phyloP scores from a whole-genome alignment of 129 eudicot species.

The Lonicera japonica region DNA sequence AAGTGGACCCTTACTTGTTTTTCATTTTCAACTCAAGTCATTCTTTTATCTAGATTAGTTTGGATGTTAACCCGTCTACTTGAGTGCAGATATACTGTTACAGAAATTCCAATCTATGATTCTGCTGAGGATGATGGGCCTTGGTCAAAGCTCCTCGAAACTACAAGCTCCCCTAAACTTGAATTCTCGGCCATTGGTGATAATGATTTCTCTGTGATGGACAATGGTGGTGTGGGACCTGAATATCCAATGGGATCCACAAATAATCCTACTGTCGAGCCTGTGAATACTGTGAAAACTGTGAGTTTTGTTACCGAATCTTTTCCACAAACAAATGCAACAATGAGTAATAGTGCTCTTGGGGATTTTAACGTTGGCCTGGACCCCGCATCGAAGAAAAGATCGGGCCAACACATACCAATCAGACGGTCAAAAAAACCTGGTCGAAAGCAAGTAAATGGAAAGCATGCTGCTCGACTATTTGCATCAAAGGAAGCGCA shows the following conservation, averaged over 20 bases:
- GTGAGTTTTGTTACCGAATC: constrained; percentile 23
- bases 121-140: constrained; percentile 97
- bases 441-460: constrained; percentile 51
- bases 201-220: constrained; percentile 15
- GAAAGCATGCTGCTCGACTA: constrained; percentile 58
- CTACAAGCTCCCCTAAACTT: constrained; percentile 21
- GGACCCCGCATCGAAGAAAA: constrained; percentile 38
- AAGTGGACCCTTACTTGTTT: no score
- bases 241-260: constrained; percentile 12
- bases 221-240: constrained; percentile 22
- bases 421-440: constrained; percentile 37
- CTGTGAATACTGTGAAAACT: constrained; percentile 26
- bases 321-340: constrained; percentile 23
- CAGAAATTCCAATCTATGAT: constrained; percentile 82
- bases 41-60: neutral
- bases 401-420: constrained; percentile 33
- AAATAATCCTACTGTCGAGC: constrained; percentile 11
- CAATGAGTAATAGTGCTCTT: constrained; percentile 23
- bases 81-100: constrained; percentile 60
- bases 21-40: no score
- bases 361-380: constrained; percentile 34
- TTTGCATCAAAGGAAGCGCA: constrained; percentile 69
- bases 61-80: constrained; percentile 12
- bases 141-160: constrained; percentile 21
- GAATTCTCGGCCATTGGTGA: constrained; percentile 18